A percentile compares a stretch with the other conserved stretches of the same genome.
Conservation (phyloP, 805 yeast genomes). For the Candida succiphila region DNA sequence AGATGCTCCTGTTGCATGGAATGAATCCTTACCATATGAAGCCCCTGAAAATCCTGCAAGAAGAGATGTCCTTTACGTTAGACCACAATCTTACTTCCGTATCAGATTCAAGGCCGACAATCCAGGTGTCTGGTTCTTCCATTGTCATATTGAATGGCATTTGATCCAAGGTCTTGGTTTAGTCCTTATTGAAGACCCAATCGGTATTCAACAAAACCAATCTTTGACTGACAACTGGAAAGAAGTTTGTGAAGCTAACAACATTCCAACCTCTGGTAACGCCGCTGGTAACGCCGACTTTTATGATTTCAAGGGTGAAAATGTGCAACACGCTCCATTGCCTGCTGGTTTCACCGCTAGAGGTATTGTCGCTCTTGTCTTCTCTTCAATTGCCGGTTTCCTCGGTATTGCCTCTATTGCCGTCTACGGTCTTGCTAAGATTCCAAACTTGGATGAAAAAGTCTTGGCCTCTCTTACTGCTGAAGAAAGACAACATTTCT, state of each 20-base stretch:
- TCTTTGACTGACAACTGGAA: constrained; percentile 51
- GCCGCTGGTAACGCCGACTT: constrained; percentile 75
- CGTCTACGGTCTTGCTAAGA: constrained; percentile 79
- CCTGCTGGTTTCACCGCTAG: constrained; percentile 91
- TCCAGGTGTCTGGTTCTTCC: constrained; percentile 99
- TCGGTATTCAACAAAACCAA: constrained; percentile 50
- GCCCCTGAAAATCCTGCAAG: constrained; percentile 72
- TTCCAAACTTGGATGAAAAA: constrained; percentile 55
- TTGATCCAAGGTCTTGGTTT: constrained; percentile 88
- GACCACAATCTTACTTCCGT: constrained; percentile 79
- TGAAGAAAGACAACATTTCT: constrained; percentile 23
- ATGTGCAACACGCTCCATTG: constrained; percentile 52
- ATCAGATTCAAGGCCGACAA: constrained; percentile 84
- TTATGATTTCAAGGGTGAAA: constrained; percentile 66
- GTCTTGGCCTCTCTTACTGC: constrained; percentile 47
- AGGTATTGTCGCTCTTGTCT: constrained; percentile 90
- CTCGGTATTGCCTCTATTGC: constrained; percentile 72
- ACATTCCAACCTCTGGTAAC: constrained; percentile 56
- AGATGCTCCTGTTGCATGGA: constrained; percentile 46
- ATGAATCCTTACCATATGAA: constrained; percentile 37
- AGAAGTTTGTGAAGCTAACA: constrained; percentile 48
- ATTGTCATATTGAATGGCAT: constrained; percentile 99
- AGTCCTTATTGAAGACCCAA: constrained; percentile 76
- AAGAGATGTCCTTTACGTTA: constrained; percentile 74
- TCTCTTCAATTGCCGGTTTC: constrained; percentile 79